phyloP scores from a whole-genome alignment of 2,329 filamentous ascomycete species.

The Cryphonectria nitschkei region DNA sequence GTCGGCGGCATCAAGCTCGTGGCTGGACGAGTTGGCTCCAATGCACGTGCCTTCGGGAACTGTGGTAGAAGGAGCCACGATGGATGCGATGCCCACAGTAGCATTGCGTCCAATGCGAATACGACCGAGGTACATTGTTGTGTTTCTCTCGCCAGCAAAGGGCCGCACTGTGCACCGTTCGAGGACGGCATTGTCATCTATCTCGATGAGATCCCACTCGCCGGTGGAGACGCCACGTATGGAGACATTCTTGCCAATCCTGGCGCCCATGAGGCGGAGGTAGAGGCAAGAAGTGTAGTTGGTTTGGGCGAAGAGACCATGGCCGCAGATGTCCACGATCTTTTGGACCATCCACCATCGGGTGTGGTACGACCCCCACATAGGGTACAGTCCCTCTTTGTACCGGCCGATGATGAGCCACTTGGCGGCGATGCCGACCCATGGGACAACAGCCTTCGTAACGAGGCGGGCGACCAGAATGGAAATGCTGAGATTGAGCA shows the following conservation, averaged over 20 bases:
- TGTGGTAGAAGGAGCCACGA: constrained; percentile 53
- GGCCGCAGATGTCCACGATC: constrained; percentile 51
- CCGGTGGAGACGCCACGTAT: constrained; percentile 50
- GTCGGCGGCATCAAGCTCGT: constrained; percentile 53
- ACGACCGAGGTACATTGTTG: constrained; percentile 58
- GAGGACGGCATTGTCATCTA: constrained; percentile 53
- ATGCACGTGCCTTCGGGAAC: constrained; percentile 56
- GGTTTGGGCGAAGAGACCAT: constrained; percentile 48
- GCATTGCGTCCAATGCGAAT: constrained; percentile 54
- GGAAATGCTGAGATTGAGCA: constrained; percentile 52
- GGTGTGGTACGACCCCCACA: constrained; percentile 63
- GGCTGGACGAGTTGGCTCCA: constrained; percentile 60
- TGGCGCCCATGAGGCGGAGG: constrained; percentile 55
- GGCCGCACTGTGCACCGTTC: constrained; percentile 54
- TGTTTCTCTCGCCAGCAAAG: constrained; percentile 60
- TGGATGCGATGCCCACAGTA: constrained; percentile 51
- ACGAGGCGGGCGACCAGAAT: constrained; percentile 47
- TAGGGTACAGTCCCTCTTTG: constrained; percentile 57
- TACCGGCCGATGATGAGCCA: constrained; percentile 60
- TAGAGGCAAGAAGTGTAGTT: constrained; percentile 49
- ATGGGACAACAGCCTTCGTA: constrained; percentile 46
- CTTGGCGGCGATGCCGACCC: constrained; percentile 54
- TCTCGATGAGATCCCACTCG: constrained; percentile 62
- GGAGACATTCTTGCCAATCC: constrained; percentile 55
- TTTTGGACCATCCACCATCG: constrained; percentile 64